phyloP scores from a whole-genome alignment of 192 early-diverging fungal genomes.

The Mortierella hygrophila region DNA sequence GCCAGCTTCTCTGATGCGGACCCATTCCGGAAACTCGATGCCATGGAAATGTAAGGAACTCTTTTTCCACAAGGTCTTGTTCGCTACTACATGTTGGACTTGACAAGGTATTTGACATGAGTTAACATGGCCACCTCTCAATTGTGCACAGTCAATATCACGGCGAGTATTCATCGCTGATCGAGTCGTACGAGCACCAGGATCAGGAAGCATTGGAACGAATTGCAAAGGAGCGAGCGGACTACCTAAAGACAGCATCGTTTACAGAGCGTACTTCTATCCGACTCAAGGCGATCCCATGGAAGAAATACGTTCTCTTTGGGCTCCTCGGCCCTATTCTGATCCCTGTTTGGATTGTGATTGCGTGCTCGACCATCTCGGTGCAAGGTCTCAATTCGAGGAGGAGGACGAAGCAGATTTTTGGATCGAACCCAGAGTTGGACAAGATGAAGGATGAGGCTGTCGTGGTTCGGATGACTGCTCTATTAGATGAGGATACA shows the following conservation, averaged over 20 bases:
- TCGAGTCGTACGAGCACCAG: constrained; percentile 49
- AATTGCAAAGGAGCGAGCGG: constrained; percentile 16
- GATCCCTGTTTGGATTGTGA: constrained; percentile 47
- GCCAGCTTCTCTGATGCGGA: constrained; percentile 63
- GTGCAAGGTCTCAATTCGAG: constrained; percentile 54
- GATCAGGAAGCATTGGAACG: constrained; percentile 23
- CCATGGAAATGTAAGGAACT: constrained; percentile 60
- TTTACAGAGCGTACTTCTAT: constrained; percentile 25
- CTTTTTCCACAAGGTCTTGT: not conserved
- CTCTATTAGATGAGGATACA: not conserved
- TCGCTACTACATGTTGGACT: not conserved
- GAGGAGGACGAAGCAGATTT: constrained; percentile 29
- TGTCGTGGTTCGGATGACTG: not conserved
- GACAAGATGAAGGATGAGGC: constrained; percentile 19
- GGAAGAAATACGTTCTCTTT: constrained; percentile 48
- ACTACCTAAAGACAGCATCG: constrained; percentile 10
- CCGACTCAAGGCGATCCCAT: constrained; percentile 17
- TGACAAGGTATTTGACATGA: not conserved
- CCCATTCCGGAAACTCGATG: constrained; percentile 56
- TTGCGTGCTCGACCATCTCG: constrained; percentile 45
- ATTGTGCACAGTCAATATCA: constrained; percentile 38
- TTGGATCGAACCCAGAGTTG: not conserved
- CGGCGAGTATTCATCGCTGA: constrained; percentile 42
- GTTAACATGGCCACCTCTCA: not conserved
- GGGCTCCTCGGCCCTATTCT: constrained; percentile 42